These are phyloP conservation scores for Acanthamoeba divionensis DNA, from an alignment of 208 protist species.

Conservation along the genomic window DNA sequence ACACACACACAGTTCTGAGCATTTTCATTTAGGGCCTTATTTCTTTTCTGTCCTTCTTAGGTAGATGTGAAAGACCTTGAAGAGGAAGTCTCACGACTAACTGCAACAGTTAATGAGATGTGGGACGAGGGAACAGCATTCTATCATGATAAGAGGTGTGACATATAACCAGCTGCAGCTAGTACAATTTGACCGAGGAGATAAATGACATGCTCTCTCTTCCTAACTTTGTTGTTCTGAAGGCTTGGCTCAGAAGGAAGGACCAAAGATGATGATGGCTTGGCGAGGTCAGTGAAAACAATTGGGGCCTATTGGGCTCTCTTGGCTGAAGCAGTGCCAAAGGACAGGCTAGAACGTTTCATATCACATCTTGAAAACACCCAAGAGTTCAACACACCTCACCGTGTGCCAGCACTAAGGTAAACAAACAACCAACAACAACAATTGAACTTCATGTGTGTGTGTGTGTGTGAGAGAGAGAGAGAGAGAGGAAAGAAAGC, in stretches of 20 bases:
- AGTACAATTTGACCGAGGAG: no score
- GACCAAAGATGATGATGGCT: neutral
- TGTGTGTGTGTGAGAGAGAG: no score
- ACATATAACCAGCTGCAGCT: no score
- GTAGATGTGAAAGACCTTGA: neutral
- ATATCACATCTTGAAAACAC: conserved; percentile 3
- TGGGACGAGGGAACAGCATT: neutral
- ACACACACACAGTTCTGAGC: no score
- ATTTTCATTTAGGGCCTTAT: no score
- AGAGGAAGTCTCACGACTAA: neutral
- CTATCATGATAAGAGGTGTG: neutral
- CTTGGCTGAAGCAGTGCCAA: neutral
- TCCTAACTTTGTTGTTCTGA: neutral
- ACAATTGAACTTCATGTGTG: no score
- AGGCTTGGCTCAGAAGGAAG: neutral
- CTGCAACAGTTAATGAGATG: neutral
- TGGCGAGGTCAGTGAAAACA: conserved; percentile 7
- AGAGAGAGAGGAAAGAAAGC: no score
- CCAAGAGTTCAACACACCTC: neutral
- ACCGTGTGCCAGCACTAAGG: conserved; percentile 20
- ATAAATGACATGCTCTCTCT: neutral
- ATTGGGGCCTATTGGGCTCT: conserved; percentile 23
- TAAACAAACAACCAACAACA: no score
- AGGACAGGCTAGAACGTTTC: neutral
- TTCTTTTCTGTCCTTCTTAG: no score